Base-by-base conservation (phyloP, 164 flowering plant genomes). In the Hamamelis virginiana region DNA sequence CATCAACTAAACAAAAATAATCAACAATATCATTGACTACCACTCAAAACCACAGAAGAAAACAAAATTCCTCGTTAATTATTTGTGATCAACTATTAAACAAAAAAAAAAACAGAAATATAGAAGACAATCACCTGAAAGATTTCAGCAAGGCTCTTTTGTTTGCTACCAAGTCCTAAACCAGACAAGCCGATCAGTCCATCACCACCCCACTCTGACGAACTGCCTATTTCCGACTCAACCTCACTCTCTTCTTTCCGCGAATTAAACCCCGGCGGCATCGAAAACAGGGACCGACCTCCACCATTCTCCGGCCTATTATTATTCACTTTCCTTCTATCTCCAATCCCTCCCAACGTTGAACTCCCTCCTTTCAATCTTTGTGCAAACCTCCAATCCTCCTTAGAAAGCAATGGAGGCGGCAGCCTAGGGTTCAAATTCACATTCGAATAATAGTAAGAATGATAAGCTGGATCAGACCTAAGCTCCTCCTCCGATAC, bases 401-500 rank as follows among this genome's bases (percentile, higher is more conserved):
- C 97, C 80, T 77, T 85, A 1, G 94, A 88, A 0, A 86, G 43
- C 71, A 86, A 52, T 1, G 94, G 94, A 16, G 90, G 94, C 0
- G 94, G 94, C 22, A 91, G 80, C 80, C 92, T 78, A 26, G 94
- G 97, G 62, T 91, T 91, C 73, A 89, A 66, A 58, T 89, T 86
- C 26, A 81, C 83, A 66, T 91, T 84, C 19, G 91, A 78, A 64
- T 85, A 85, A 68, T 88, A 90, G 66, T 87, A 89, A 9, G 84
- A 67, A 16, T 74, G 69, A 67, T 90, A 89, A 26, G 85, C 87
- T 14, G 94, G 92, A 84, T 89, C 91, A 74, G 89, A 82, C 85
- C 93, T 72, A 19, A 90, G 76, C 76, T 87, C 91, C 65, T 91
- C 90, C 61, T 90, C 92, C 1, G 89, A 80, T 21, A 27, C 47